A percentile compares a stretch with the other conserved stretches of the same genome.
phyloP scores from a whole-genome alignment of 2,329 filamentous ascomycete genomes.

The Xylaria sp. region DNA sequence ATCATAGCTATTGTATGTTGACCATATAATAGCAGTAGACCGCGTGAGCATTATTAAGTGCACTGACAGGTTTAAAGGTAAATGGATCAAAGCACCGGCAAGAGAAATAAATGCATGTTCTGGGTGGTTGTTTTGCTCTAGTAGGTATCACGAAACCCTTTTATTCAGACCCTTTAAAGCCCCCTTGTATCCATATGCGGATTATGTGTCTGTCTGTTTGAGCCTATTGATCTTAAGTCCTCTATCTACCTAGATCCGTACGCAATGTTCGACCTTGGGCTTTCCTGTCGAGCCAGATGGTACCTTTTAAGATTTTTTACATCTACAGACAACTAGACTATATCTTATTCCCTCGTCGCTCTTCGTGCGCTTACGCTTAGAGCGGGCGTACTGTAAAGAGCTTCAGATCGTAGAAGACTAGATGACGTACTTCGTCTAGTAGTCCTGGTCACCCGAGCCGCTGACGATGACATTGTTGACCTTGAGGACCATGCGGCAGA shows the following conservation, averaged over 20 bases:
- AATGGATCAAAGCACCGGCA: background rate
- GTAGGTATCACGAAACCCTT: conserved; percentile 6
- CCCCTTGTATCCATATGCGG: background rate
- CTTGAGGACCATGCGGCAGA: conserved; percentile 98
- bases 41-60: no score
- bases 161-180: conserved; percentile 7
- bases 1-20: background rate
- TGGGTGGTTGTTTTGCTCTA: conserved; percentile 1
- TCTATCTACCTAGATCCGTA: conserved; percentile 18
- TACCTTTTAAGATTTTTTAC: conserved; percentile 2
- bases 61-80: no score
- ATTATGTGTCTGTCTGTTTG: conserved; percentile 4
- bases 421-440: conserved; percentile 60
- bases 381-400: background rate
- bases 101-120: background rate
- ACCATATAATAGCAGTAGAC: no score
- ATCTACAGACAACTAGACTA: background rate
- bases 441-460: conserved; percentile 87
- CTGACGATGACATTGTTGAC: conserved; percentile 96
- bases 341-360: background rate
- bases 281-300: background rate
- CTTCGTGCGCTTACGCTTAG: background rate
- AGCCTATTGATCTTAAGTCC: conserved; percentile 6
- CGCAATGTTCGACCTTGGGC: conserved; percentile 7
- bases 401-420: background rate